Conservation (phyloP, 768 basidiomycete species). For the Leucocoprinus sp. region DNA sequence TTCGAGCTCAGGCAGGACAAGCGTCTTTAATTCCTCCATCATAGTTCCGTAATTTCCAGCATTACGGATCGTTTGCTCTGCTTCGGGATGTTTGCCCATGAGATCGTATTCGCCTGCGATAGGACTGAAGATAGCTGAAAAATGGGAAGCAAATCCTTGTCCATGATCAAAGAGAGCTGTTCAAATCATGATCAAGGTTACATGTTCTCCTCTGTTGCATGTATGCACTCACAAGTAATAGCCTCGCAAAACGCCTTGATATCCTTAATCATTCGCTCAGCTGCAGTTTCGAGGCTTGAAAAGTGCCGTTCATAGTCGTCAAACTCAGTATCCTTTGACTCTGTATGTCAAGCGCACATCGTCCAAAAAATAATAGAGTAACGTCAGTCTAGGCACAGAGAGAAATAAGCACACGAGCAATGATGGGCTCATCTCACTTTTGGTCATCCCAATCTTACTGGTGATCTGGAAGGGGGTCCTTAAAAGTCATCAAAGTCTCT, state of each 20-base stretch:
- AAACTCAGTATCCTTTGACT: constrained; percentile 83
- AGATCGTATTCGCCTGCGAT: constrained; percentile 73
- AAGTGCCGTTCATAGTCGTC: constrained; percentile 83
- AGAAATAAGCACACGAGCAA: neutral
- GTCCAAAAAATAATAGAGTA: neutral
- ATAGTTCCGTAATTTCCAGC: constrained; percentile 62
- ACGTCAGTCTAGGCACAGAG: constrained; percentile 3
- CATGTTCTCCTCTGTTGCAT: neutral
- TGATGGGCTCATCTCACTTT: constrained; percentile 52
- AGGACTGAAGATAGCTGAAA: constrained; percentile 54
- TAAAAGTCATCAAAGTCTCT: constrained; percentile 20
- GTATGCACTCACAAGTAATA: constrained; percentile 50
- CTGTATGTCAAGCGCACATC: constrained; percentile 23
- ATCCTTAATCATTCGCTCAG: constrained; percentile 90
- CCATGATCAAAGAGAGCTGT: constrained; percentile 62
- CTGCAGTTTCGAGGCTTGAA: constrained; percentile 62
- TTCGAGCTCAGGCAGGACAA: constrained; percentile 86
- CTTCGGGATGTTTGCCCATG: constrained; percentile 67
- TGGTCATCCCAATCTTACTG: constrained; percentile 82
- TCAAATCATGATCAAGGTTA: constrained; percentile 1
- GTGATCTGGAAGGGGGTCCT: constrained; percentile 90
- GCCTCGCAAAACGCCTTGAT: constrained; percentile 81
- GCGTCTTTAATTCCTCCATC: constrained; percentile 75
- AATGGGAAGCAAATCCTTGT: constrained; percentile 56
- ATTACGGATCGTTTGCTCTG: constrained; percentile 69